Conservation (phyloP, 2,329 filamentous ascomycete genomes). For the Cladobotryum protrusum region DNA sequence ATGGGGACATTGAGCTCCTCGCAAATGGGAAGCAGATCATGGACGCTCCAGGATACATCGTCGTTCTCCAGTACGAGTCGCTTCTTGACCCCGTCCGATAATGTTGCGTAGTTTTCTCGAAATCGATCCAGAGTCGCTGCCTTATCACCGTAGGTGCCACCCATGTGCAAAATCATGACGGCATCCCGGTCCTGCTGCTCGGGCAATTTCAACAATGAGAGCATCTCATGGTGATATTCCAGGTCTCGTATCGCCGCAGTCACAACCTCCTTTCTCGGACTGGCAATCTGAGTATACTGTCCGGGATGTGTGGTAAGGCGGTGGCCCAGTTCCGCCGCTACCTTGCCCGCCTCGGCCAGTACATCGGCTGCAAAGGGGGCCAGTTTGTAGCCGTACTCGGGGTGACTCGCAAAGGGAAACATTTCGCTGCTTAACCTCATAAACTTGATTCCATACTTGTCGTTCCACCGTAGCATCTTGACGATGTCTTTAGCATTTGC, state of each 20-base stretch:
- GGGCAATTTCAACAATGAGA: slow-evolving; percentile 69
- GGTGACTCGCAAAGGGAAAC: slow-evolving; percentile 92
- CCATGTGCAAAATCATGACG: slow-evolving; percentile 92
- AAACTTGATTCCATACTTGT: slow-evolving; percentile 86
- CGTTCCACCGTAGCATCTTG: slow-evolving; percentile 89
- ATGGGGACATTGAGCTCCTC: slow-evolving; percentile 91
- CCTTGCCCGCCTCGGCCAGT: slow-evolving; percentile 67
- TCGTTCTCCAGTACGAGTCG: slow-evolving; percentile 90
- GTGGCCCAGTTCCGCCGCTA: slow-evolving; percentile 74
- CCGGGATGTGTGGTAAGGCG: slow-evolving; percentile 86
- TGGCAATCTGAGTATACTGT: slow-evolving; percentile 87
- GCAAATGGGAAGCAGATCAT: slow-evolving; percentile 82
- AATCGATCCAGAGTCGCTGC: slow-evolving; percentile 71
- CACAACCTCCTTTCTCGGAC: slow-evolving; percentile 71
- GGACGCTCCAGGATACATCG: slow-evolving; percentile 87
- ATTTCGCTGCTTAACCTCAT: slow-evolving; percentile 90
- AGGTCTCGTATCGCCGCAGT: slow-evolving; percentile 72
- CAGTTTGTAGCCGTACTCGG: slow-evolving; percentile 78
- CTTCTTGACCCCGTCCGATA: slow-evolving; percentile 66
- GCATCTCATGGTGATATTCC: slow-evolving; percentile 81
- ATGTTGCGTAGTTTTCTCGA: slow-evolving; percentile 60
- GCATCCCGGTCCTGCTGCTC: slow-evolving; percentile 76
- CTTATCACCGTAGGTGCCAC: slow-evolving; percentile 85
- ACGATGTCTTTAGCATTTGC: slow-evolving; percentile 76
- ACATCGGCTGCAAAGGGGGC: slow-evolving; percentile 75